Evolutionary conservation across 495 filamentous ascomycete species (phyloP).

Genomic region (Aspergillus bridgeri): DNA sequence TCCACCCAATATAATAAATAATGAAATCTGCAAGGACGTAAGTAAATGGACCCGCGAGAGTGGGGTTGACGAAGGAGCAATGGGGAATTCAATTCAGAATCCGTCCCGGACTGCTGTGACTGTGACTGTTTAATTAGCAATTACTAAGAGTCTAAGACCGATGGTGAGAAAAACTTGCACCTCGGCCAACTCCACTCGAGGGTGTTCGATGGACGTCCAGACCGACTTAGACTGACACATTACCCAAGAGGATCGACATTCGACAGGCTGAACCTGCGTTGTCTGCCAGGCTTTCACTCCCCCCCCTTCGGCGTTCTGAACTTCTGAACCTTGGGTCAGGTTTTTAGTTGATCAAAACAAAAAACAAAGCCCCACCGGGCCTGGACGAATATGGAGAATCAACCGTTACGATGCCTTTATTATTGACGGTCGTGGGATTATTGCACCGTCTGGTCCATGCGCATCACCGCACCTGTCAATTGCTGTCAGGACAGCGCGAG

Average conservation of each 20-base stretch:
- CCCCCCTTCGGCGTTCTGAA: not conserved
- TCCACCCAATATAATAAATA: not conserved
- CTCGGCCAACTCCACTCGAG: not conserved
- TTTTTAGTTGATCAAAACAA: slow-evolving; percentile 3
- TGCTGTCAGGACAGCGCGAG: slow-evolving; percentile 8
- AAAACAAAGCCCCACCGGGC: not conserved
- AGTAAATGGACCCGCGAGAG: not conserved
- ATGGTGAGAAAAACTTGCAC: not conserved
- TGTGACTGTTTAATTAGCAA: not conserved
- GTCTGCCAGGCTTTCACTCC: too few relatives aligned
- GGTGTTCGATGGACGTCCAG: slow-evolving; percentile 1
- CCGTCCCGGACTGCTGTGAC: slow-evolving; percentile 4
- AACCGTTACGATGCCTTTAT: slow-evolving; percentile 11
- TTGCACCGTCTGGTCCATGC: slow-evolving; percentile 13
- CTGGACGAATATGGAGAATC: slow-evolving; percentile 4
- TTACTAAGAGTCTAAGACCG: not conserved
- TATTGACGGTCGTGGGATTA: slow-evolving; percentile 1
- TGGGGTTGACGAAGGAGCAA: not conserved
- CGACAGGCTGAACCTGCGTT: too few relatives aligned
- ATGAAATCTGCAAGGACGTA: slow-evolving; percentile 4
- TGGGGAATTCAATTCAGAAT: not conserved
- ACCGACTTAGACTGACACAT: slow-evolving; percentile 5
- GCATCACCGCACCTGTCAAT: slow-evolving; percentile 9
- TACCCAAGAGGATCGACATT: slow-evolving; percentile 2
- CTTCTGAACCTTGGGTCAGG: not conserved